Evolutionary conservation across 1,284 basidiomycete species (phyloP).

Genomic region (Clitocybe nebularis): DNA sequence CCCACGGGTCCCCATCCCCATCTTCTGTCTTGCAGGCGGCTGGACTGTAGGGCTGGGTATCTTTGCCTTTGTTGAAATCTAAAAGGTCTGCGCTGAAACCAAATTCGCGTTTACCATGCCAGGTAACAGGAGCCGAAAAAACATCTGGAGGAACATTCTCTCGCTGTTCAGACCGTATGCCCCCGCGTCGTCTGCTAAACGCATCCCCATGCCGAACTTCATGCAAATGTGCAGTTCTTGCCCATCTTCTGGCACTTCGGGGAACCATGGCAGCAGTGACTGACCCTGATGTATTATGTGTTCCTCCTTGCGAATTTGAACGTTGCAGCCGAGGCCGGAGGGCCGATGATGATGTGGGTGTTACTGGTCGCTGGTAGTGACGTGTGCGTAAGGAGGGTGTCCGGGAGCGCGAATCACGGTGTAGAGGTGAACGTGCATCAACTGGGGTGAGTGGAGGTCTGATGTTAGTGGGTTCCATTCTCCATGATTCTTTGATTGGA

Average conservation of each 20-base stretch:
- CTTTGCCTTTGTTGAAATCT: not conserved
- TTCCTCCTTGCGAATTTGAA: conserved; percentile 40
- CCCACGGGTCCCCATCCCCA: conserved; percentile 28
- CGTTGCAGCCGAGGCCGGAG: conserved; percentile 35
- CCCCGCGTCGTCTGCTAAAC: not conserved
- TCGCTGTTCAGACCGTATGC: conserved; percentile 1
- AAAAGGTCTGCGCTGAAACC: not conserved
- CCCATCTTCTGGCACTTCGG: conserved; percentile 57
- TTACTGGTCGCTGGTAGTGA: conserved; percentile 17
- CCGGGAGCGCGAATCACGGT: conserved; percentile 20
- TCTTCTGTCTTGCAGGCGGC: conserved; percentile 10
- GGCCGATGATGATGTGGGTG: conserved; percentile 19
- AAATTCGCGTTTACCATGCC: conserved; percentile 3
- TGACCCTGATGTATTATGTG: conserved; percentile 7
- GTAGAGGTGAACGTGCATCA: conserved; percentile 14
- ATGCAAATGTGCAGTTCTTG: conserved; percentile 68
- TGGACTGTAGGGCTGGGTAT: not conserved
- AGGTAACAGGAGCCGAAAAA: conserved; percentile 9
- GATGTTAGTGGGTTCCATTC: conserved; percentile 17
- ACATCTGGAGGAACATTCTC: conserved; percentile 15
- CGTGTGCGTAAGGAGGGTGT: conserved; percentile 24
- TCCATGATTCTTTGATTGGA: conserved; percentile 17
- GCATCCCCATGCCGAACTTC: conserved; percentile 39
- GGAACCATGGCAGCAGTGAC: conserved; percentile 29
- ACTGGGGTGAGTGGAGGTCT: conserved; percentile 18